phyloP scores from a whole-genome alignment of 139 green algal species.

The Ettlia oleoabundans region DNA sequence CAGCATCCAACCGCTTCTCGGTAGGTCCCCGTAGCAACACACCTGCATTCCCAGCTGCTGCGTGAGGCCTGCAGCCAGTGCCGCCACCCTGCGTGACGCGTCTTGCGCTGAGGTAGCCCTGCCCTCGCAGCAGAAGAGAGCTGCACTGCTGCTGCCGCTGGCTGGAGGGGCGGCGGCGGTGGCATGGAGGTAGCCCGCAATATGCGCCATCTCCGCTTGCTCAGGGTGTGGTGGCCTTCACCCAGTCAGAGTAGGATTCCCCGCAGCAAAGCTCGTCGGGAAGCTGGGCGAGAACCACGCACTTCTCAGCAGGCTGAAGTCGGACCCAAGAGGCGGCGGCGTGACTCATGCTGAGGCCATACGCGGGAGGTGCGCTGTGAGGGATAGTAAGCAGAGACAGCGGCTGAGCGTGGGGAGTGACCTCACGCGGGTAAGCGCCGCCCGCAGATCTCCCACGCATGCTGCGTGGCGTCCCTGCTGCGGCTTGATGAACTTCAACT shows the following conservation, averaged over 20 bases:
- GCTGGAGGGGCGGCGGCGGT: neutral
- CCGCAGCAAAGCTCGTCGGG: neutral
- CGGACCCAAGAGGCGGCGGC: neutral
- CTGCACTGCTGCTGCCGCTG: neutral
- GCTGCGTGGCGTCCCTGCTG: neutral
- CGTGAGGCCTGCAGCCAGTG: constrained; percentile 48
- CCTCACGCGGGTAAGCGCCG: no score
- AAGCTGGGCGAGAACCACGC: neutral
- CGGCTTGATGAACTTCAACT: neutral
- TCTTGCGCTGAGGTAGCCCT: constrained; percentile 24
- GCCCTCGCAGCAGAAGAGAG: constrained; percentile 34
- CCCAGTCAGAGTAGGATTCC: constrained; percentile 1
- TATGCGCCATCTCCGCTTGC: constrained; percentile 6
- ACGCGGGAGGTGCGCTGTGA: no score
- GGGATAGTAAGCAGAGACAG: no score
- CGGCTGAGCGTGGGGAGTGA: no score
- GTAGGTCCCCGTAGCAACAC: no score
- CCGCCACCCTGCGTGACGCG: constrained; percentile 40
- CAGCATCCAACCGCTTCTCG: no score
- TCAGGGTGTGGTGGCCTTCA: neutral
- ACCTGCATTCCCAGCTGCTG: constrained; percentile 30
- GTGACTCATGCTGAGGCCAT: constrained; percentile 1
- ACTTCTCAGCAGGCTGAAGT: neutral
- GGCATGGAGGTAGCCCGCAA: constrained; percentile 16
- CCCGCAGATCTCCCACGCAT: no score